phyloP scores from a whole-genome alignment of 441 rosid species.

The Erodium texanum region DNA sequence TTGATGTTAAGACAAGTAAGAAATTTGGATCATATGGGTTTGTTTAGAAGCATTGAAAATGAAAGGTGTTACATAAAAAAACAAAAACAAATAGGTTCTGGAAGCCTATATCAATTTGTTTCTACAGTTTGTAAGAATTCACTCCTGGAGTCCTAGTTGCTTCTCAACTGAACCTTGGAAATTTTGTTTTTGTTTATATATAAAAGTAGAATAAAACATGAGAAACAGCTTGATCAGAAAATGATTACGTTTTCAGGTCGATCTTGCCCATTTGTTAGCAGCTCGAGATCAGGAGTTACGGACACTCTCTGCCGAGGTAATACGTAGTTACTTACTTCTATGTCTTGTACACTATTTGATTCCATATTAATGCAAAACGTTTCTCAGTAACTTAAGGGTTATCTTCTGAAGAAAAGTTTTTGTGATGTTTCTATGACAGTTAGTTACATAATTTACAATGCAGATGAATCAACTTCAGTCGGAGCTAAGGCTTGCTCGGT shows the following conservation, averaged over 20 bases:
- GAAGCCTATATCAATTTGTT: background rate
- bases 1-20: background rate
- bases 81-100: background rate
- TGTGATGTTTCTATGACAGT: background rate
- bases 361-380: background rate
- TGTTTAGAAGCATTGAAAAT: background rate
- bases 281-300: constrained; percentile 93
- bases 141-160: background rate
- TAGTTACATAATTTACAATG: constrained; percentile 13
- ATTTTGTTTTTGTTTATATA: background rate
- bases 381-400: background rate
- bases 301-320: constrained; percentile 93
- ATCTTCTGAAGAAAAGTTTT: background rate
- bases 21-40: background rate
- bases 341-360: background rate
- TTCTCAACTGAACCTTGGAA: background rate
- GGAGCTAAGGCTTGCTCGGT: constrained; percentile 80
- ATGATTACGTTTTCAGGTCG: constrained; percentile 48
- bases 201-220: background rate
- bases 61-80: background rate
- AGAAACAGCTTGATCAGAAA: background rate
- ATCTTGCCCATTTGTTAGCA: constrained; percentile 88
- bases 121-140: background rate
- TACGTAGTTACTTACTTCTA: constrained; percentile 2
- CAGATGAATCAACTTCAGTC: constrained; percentile 94